Evolutionary conservation across 2,329 filamentous ascomycete species (phyloP).

Genomic region (Hypoxylon sp.): DNA sequence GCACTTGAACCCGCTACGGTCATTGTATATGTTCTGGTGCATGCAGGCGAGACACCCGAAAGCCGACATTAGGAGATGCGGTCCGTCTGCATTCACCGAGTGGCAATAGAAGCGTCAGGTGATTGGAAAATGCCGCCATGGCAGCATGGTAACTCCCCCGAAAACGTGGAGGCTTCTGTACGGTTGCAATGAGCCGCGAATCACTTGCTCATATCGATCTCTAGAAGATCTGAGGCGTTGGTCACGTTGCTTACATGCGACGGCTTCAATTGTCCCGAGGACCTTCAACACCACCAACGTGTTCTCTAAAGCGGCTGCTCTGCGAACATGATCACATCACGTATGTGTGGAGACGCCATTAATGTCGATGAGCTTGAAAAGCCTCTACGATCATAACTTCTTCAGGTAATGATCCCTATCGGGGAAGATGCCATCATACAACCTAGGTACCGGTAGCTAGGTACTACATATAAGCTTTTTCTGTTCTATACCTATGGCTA

Average conservation of each 20-base stretch:
- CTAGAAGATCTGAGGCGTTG: neutral
- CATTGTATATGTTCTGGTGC: neutral
- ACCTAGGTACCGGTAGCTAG: neutral
- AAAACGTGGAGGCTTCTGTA: conserved; percentile 12
- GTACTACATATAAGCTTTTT: neutral
- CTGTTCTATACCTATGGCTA: neutral
- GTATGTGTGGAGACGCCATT: conserved; percentile 11
- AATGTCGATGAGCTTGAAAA: conserved; percentile 1
- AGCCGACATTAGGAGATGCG: conserved; percentile 5
- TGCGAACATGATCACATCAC: neutral
- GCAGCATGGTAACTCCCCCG: neutral
- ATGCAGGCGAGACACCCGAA: conserved; percentile 9
- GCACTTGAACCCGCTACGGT: neutral
- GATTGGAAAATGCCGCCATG: neutral
- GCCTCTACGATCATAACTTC: neutral
- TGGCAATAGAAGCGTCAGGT: neutral
- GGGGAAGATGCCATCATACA: neutral
- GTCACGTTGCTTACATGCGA: neutral
- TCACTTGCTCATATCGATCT: neutral
- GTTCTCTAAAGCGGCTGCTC: neutral
- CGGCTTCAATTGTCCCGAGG: neutral
- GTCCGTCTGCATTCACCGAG: neutral
- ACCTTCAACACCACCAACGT: neutral
- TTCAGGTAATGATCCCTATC: no score
- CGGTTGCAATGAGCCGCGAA: neutral